Conservation (phyloP, 1,139 yeast genomes). For the Suhomyces bolitotheri region DNA sequence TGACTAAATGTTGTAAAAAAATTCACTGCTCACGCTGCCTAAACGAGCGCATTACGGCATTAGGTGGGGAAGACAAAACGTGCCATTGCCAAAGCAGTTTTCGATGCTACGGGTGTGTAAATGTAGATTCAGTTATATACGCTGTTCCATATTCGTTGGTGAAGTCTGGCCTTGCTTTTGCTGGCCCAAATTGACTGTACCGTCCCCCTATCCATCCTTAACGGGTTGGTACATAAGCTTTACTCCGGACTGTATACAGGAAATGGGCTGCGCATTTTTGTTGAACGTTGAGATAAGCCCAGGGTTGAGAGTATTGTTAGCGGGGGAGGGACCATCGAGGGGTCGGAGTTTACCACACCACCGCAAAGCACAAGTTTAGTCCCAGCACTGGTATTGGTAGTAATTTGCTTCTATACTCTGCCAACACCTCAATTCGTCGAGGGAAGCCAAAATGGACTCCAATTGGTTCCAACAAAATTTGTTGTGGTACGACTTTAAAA, state of each 20-base stretch:
- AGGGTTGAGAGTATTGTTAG: constrained; percentile 7
- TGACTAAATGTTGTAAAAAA: constrained; percentile 9
- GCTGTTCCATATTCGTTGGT: too few species aligned
- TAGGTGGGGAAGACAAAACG: neutral
- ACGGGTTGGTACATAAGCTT: too few species aligned
- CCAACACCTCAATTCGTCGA: too few species aligned
- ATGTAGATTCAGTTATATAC: too few species aligned
- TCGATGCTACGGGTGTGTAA: constrained; percentile 1
- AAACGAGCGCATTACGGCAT: constrained; percentile 9
- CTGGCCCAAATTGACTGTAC: too few species aligned
- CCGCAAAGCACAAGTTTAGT: too few species aligned
- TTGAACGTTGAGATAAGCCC: constrained; percentile 10
- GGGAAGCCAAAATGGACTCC: too few species aligned
- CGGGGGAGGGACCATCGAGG: constrained; percentile 4
- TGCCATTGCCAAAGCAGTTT: neutral
- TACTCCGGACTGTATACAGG: constrained; percentile 3
- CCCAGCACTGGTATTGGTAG: too few species aligned
- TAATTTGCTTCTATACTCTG: too few species aligned
- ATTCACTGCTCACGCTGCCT: constrained; percentile 10
- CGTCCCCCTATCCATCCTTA: too few species aligned
- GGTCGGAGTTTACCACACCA: neutral
- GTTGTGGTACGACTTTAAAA: too few species aligned
- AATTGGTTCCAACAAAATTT: constrained; percentile 1
- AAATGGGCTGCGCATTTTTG: constrained; percentile 5
- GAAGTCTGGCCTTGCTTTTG: too few species aligned